Base-by-base conservation (phyloP, 306 rosid genomes). In the Abrus pulchellus region DNA sequence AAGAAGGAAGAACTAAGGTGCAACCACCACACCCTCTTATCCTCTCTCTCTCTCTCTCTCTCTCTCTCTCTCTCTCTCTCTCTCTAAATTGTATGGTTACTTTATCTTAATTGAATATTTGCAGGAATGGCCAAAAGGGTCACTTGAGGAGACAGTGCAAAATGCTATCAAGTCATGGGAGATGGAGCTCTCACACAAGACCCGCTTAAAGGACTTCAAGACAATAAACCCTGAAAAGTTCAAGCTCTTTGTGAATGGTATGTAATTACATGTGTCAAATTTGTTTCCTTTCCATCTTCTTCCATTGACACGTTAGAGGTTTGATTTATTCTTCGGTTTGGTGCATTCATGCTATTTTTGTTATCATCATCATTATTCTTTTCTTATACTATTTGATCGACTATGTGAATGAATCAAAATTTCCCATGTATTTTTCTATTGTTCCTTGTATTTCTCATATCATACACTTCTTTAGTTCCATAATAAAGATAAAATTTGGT, bases 1-100 rank as follows among this genome's bases (percentile, higher is more conserved):
- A 90, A 77, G 72, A 90, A 81, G 97, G 97, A 71, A 75, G 92
- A 77, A 89, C 90, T 14, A 89, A 83, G 88, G 97, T 90, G 49
- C 11, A 68, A 30, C 45, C 32, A 44, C 53, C 62, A 66, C n/a
- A 36, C 75, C 3, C 82, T 53, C 49, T 68, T 52, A 48, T 43
- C 40, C 43, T 29, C 38, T 41, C 52, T 62, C n/a, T 44, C 67
- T 20, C n/a, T n/a, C n/a, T n/a, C n/a, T n/a, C 48, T 7, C 9
- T 34, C 38, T 34, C 1, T 34, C 28, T 13, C 28, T 27, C 45
- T 40, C 30, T 29, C 40, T 13, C 32, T 28, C 56, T 43, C 48
- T 38, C 14, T 81, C 45, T 45, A 41, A n/a, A 13, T 38, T 34
- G 3, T 38, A 9, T 65, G 9, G 30, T 66, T 3, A 28, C 47